Conservation (phyloP, 805 yeast genomes). For the Diddensiella santjacobensis region DNA sequence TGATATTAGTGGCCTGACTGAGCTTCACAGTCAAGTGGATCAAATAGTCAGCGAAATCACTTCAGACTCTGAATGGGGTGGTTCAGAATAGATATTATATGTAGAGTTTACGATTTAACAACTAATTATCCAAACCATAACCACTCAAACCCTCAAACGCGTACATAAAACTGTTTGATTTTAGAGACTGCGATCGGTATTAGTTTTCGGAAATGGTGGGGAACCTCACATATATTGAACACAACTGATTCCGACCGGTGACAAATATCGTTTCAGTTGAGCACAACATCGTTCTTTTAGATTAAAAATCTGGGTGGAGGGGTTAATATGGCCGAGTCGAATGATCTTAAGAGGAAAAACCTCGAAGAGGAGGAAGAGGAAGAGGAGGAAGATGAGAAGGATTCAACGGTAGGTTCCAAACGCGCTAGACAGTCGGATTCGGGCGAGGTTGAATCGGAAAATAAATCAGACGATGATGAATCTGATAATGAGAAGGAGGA, state of each 20-base stretch:
- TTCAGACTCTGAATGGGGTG: constrained; percentile 12
- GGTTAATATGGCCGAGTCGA: constrained; percentile 2
- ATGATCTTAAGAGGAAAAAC: not conserved
- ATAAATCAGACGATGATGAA: constrained; percentile 7
- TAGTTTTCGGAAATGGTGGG: too few relatives aligned
- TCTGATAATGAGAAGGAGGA: constrained; percentile 14
- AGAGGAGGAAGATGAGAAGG: constrained; percentile 30
- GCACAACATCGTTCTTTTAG: too few relatives aligned
- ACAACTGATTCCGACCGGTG: too few relatives aligned
- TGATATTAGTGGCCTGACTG: constrained; percentile 70
- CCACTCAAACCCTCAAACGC: too few relatives aligned
- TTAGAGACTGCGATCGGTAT: too few relatives aligned
- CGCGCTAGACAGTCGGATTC: constrained; percentile 15
- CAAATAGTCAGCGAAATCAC: constrained; percentile 37
- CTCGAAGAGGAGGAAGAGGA: constrained; percentile 29
- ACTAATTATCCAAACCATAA: too few relatives aligned
- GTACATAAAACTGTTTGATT: too few relatives aligned
- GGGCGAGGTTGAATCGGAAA: constrained; percentile 19
- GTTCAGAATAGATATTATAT: too few relatives aligned
- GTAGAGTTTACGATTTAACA: too few relatives aligned
- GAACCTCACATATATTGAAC: too few relatives aligned
- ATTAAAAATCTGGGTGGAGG: constrained; percentile 27
- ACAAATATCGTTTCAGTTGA: too few relatives aligned
- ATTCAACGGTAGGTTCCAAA: constrained; percentile 9
- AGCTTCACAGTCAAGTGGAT: constrained; percentile 71